Evolutionary conservation across 768 basidiomycete genomes (phyloP), one percentile per base, ranked within the genome.

Genomic region (Phaffia australis): DNA sequence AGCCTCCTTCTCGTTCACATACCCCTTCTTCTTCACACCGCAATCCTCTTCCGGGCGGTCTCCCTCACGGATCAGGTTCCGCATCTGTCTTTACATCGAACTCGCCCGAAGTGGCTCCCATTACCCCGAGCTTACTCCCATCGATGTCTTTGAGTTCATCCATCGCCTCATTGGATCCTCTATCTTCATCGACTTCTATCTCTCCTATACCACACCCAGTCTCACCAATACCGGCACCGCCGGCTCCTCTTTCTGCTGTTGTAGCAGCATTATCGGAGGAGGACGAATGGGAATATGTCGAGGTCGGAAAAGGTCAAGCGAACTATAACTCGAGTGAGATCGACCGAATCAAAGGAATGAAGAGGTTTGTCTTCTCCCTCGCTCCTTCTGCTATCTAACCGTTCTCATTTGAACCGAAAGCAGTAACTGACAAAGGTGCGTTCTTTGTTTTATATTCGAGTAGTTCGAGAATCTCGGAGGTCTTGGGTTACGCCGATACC

Each of bases 241-340:
- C 52, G 59, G 46, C 48, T 42, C 35, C 35, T 32, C 58, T 60
- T 70, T 48, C 49, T 25, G 55, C 52, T 35, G 29, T 25, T 25
- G 25, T 57, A 46, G 23, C n/a, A 16, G 35, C 56, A 63, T 21
- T 19, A 21, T 32, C 18, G 55, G 25, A 35, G 21, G 79, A 77
- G 50, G 76, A 83, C 75, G 76, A 79, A 63, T 84, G 84, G 77
- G 88, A 94, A 71, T 80, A 89, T 30, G 79, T 87, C 52, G 94
- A 97, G 75, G 89, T 98, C 48, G 95, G 94, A 0, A 83, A 94
- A 49, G 95, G 95, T 1, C 79, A 97, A 61, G 90, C 91, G 18
- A 95, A 93, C 78, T 99, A 95, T 75, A 97, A 97, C 74, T 93
- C 88, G 56, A 85, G 84, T 51, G 93, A 98, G 77, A 92, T 98